Conservation (phyloP, 148 eudicot species). For the Chenopodium suecicum region DNA sequence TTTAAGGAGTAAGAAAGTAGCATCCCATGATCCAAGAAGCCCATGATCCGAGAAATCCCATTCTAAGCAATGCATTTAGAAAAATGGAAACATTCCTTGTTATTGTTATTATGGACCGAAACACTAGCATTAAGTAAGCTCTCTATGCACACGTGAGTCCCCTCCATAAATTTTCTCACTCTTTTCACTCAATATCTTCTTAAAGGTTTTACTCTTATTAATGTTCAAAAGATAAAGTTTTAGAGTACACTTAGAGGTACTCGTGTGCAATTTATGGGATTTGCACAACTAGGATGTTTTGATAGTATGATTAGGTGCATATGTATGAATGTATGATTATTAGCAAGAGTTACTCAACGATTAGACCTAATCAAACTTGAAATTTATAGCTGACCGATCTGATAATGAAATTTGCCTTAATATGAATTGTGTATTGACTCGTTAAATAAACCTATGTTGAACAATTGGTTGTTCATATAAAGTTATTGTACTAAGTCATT, state of each 20-base stretch:
- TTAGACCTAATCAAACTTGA: too few species aligned
- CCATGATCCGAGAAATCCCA: constrained; percentile 11
- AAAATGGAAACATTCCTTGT: constrained; percentile 27
- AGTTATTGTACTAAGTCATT: too few species aligned
- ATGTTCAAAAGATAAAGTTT: neutral
- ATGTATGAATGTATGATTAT: too few species aligned
- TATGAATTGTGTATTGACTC: too few species aligned
- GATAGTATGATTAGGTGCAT: too few species aligned
- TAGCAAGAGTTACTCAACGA: too few species aligned
- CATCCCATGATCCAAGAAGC: neutral
- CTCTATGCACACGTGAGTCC: constrained; percentile 26
- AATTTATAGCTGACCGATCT: too few species aligned
- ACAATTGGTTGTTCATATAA: too few species aligned
- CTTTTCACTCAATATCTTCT: constrained; percentile 1
- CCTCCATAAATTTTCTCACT: constrained; percentile 6
- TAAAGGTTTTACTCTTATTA: neutral
- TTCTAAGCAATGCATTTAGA: constrained; percentile 8
- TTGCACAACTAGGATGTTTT: too few species aligned
- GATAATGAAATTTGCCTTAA: too few species aligned
- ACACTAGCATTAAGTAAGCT: constrained; percentile 15
- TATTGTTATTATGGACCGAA: neutral
- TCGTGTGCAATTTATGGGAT: too few species aligned
- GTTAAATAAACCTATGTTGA: too few species aligned
- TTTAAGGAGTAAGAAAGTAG: neutral
- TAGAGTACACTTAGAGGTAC: neutral